A percentile compares a stretch with the other conserved stretches of the same genome.
phyloP scores from a whole-genome alignment of 495 filamentous ascomycete genomes.

The Penicillium angulare region DNA sequence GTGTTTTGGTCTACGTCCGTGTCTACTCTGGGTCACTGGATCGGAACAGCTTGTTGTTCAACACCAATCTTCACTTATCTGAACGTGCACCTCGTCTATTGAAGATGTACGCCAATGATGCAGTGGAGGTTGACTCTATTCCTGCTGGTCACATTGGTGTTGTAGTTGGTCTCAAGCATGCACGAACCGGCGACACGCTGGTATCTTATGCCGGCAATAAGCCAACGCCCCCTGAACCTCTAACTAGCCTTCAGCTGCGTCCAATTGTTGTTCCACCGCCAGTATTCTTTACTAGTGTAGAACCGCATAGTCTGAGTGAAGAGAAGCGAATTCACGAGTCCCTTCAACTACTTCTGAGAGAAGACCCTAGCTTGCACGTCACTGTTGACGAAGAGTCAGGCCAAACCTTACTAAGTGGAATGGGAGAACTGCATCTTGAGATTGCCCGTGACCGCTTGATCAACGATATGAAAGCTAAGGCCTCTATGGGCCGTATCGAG shows the following conservation, averaged over 20 bases:
- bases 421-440: constrained; percentile 98
- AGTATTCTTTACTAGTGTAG: constrained; percentile 92
- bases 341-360: constrained; percentile 73
- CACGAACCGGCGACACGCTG: constrained; percentile 91
- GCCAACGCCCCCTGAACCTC: constrained; percentile 60
- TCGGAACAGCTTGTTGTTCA: constrained; percentile 74
- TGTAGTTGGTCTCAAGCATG: constrained; percentile 82
- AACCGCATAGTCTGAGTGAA: constrained; percentile 75
- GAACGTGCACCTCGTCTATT: constrained; percentile 80
- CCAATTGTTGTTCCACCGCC: constrained; percentile 89
- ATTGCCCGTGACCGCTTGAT: constrained; percentile 86
- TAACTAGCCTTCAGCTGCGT: constrained; percentile 76
- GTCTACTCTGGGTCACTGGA: constrained; percentile 84
- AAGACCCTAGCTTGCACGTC: constrained; percentile 92
- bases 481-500: constrained; percentile 87
- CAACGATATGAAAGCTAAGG: constrained; percentile 85
- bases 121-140: constrained; percentile 78
- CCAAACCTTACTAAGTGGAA: constrained; percentile 88
- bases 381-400: constrained; percentile 84
- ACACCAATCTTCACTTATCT: constrained; percentile 78
- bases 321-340: constrained; percentile 75
- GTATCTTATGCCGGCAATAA: constrained; percentile 67
- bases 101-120: constrained; percentile 89
- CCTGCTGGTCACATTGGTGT: constrained; percentile 93
- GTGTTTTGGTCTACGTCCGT: constrained; percentile 86